Evolutionary conservation across 371 early-diverging fungal species (phyloP).

Genomic region (Blakeslea trispora): DNA sequence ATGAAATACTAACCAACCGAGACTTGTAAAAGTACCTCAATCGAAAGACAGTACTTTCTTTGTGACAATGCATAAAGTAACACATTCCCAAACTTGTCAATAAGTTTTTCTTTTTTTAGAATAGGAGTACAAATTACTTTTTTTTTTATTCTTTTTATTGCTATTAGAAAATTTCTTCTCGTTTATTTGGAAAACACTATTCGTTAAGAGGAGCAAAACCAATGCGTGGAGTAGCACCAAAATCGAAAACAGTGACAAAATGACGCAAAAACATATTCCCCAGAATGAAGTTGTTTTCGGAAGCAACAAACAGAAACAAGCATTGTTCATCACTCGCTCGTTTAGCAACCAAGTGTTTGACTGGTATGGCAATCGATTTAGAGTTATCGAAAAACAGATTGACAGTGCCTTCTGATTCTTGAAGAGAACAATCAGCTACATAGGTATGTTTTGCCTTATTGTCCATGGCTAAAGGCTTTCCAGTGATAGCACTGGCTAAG

Average conservation of each 20-base stretch:
- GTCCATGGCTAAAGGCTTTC: not conserved
- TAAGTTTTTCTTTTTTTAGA: too few species aligned
- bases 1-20: too few species aligned
- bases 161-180: too few species aligned
- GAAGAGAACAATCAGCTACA: constrained; percentile 29
- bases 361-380: constrained; percentile 8
- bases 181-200: not conserved
- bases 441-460: constrained; percentile 3
- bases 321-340: constrained; percentile 27
- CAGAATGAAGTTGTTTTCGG: constrained; percentile 28
- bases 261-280: constrained; percentile 45
- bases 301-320: constrained; percentile 32
- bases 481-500: constrained; percentile 25
- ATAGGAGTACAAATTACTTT: too few species aligned
- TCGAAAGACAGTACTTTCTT: too few species aligned
- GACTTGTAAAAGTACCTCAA: too few species aligned
- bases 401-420: constrained; percentile 13
- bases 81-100: too few species aligned
- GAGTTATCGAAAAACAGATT: constrained; percentile 21
- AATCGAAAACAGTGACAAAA: constrained; percentile 46
- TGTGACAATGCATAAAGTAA: too few species aligned
- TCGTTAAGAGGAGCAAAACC: constrained; percentile 38
- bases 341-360: constrained; percentile 22
- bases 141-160: too few species aligned
- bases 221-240: constrained; percentile 35